These are phyloP conservation scores for Geotrichum klebahnii DNA, from an alignment of 1,139 yeast genomes.

Conservation along the genomic window DNA sequence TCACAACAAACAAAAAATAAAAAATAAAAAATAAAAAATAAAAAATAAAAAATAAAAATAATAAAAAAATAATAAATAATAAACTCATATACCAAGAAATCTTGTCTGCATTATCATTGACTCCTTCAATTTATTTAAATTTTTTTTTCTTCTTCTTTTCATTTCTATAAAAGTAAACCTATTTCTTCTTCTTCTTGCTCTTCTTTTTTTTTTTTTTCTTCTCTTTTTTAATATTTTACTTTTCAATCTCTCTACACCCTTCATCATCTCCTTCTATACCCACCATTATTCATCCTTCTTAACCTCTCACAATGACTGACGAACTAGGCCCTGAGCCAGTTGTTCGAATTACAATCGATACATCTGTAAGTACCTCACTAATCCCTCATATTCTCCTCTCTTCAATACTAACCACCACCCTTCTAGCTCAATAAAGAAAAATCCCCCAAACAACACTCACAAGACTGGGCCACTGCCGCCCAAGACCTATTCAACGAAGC, in stretches of 20 bases:
- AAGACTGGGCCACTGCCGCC: constrained; percentile 3
- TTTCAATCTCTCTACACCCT: no score
- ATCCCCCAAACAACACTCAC: neutral
- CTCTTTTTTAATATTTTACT: no score
- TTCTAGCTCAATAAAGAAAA: neutral
- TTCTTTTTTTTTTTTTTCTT: neutral
- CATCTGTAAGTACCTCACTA: no score
- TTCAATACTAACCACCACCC: constrained; percentile 2
- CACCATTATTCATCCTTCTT: no score
- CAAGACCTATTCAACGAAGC: neutral
- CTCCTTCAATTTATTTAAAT: no score
- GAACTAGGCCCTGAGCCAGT: no score
- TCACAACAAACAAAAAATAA: neutral
- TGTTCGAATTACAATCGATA: no score
- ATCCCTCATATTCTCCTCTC: no score
- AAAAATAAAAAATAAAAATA: neutral
- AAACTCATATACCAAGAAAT: no score
- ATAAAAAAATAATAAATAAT: neutral
- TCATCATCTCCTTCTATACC: neutral
- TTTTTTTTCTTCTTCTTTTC: neutral
- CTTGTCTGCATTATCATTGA: no score
- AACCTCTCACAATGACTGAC: no score
- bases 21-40: neutral
- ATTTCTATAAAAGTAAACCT: neutral
- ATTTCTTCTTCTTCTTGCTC: neutral